phyloP scores from a whole-genome alignment of 148 eudicot species.

The Chenopodium album region DNA sequence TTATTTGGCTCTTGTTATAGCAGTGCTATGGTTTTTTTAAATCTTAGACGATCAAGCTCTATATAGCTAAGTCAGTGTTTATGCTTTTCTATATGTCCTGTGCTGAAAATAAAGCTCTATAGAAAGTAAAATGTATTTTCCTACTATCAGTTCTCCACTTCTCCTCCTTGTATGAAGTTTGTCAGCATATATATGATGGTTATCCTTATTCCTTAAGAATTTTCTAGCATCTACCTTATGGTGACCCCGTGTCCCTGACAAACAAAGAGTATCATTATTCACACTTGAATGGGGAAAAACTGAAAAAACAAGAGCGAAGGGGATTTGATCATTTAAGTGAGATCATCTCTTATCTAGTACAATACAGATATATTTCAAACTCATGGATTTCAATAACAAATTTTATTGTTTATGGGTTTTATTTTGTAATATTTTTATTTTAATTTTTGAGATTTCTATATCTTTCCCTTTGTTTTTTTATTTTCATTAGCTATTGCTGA shows the following conservation, averaged over 20 bases:
- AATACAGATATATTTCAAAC: too few species aligned
- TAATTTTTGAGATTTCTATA: background rate
- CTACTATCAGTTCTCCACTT: background rate
- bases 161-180: background rate
- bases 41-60: background rate
- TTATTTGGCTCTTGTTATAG: background rate
- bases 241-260: background rate
- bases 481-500: constrained; percentile 52
- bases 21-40: background rate
- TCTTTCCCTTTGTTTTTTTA: background rate
- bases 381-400: background rate
- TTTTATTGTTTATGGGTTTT: background rate
- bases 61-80: background rate
- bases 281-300: background rate
- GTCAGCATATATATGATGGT: background rate
- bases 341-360: too few species aligned
- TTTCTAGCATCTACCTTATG: background rate
- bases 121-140: background rate
- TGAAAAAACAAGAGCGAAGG: background rate
- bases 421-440: background rate
- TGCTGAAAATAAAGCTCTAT: background rate
- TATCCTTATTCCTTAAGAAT: background rate
- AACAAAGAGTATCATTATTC: too few species aligned
- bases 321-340: background rate
- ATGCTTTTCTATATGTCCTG: background rate